phyloP scores from a whole-genome alignment of 208 protist genomes.

The Leishmania tropica region DNA sequence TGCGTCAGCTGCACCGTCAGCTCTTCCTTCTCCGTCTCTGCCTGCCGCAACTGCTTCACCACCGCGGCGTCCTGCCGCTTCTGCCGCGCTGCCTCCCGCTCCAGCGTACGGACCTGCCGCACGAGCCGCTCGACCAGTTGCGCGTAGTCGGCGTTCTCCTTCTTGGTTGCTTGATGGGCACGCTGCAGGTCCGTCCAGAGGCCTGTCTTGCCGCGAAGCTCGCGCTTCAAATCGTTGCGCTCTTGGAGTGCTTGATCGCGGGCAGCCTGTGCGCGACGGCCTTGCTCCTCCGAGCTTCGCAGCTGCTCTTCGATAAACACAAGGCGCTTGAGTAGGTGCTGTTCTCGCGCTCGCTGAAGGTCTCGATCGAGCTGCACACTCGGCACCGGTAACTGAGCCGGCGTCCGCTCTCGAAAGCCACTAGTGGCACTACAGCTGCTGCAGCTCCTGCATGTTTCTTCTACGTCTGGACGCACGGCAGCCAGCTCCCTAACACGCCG shows the following conservation, averaged over 20 bases:
- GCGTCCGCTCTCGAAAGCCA: constrained; percentile 9
- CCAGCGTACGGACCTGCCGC: constrained; percentile 42
- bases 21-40: constrained; percentile 20
- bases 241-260: constrained; percentile 23
- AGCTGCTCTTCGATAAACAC: constrained; percentile 32
- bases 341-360: constrained; percentile 24
- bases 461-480: neutral
- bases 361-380: neutral
- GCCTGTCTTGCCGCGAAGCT: constrained; percentile 37
- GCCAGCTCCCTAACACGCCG: neutral
- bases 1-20: constrained; percentile 11
- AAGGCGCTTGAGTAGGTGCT: constrained; percentile 27
- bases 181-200: constrained; percentile 25
- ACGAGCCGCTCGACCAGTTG: constrained; percentile 49
- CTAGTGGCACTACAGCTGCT: neutral
- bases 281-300: constrained; percentile 6
- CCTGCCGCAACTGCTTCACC: constrained; percentile 22
- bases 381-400: constrained; percentile 15
- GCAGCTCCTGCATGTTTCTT: neutral
- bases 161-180: constrained; percentile 22
- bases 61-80: constrained; percentile 27
- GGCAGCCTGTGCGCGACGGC: neutral
- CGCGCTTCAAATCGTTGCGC: constrained; percentile 15
- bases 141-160: constrained; percentile 49
- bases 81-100: constrained; percentile 36